Evolutionary conservation across 2,329 filamentous ascomycete species (phyloP), one percentile per base, ranked within the genome.

Genomic region (Gaeumannomyces sp.): DNA sequence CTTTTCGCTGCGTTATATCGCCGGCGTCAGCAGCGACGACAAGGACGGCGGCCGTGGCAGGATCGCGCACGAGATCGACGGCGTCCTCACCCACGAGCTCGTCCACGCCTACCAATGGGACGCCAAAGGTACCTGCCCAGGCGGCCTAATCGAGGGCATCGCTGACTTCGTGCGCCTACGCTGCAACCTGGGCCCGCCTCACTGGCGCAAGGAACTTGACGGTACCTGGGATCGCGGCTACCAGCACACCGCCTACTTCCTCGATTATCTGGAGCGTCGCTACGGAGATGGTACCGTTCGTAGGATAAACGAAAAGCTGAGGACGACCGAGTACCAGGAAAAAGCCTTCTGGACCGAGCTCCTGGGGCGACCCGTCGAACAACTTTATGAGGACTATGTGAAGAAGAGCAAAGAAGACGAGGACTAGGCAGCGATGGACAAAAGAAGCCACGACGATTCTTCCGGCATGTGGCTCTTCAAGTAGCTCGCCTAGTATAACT

Each of bases 91-190:
- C 1, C 94, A 98, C 74, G 94, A 98, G 77, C 88, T 97, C 67
- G 94, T 98, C 19, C 95, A 98, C 78, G 97, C 93, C 77, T 96
- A 90, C 78, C 94, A 98, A 76, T 90, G 91, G 76, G 89, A 92
- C 70, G 89, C 82, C 2, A 79, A 71, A 27, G 82, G 81, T 1
- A 79, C 78, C 5, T 85, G 86, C 59, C 90, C 90, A 0, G 89
- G 89, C 0, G 95, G 95, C 0, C 76, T 98, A 60, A 89, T 96
- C 65, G 94, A 98, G 76, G 94, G 94, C 0, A 86, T 98, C 64
- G 94, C 94, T 27, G 95, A 98, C 77, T 98, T 92, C 85, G 93
- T 98, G 29, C 85, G 94, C 2, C 78, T 98, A 67, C 87, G 86
- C 68, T 88, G 88, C 62, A 84, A 83, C 0, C 82, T 96, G 33